Conservation (phyloP, 228 moss, liverwort and hornwort species). For the Sphagnum magellanicum region DNA sequence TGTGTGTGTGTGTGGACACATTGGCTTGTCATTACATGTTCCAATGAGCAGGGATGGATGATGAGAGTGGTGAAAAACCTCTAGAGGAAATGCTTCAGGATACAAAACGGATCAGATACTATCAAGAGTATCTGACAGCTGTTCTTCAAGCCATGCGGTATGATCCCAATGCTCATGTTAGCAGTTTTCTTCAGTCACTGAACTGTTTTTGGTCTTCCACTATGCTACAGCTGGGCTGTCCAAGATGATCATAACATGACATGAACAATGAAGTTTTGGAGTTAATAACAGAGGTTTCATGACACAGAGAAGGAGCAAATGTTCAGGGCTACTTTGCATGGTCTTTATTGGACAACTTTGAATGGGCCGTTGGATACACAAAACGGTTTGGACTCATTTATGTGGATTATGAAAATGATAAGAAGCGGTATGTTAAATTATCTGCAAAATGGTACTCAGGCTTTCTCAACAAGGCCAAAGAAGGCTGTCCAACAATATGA, state of each 20-base stretch:
- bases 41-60: constrained; percentile 19
- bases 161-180: background rate
- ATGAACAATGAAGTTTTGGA: too few species aligned
- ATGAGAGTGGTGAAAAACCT: constrained; percentile 1
- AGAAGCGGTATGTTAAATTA: constrained; percentile 22
- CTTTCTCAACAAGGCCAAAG: constrained; percentile 7
- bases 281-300: background rate
- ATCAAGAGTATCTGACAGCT: constrained; percentile 15
- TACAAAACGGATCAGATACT: constrained; percentile 11
- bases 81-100: constrained; percentile 11
- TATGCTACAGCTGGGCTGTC: too few species aligned
- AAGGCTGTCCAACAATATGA: constrained; percentile 5
- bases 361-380: constrained; percentile 51
- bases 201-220: background rate
- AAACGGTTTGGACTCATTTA: constrained; percentile 45
- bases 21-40: too few species aligned
- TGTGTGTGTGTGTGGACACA: too few species aligned
- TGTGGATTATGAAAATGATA: constrained; percentile 31
- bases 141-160: constrained; percentile 15
- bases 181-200: background rate
- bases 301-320: constrained; percentile 31
- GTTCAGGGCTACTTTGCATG: constrained; percentile 41
- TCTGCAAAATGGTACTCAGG: constrained; percentile 36
- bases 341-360: constrained; percentile 52
- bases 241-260: too few species aligned